Evolutionary conservation across 2,329 filamentous ascomycete genomes (phyloP).

Genomic region (Ophiostoma tasmaniense): DNA sequence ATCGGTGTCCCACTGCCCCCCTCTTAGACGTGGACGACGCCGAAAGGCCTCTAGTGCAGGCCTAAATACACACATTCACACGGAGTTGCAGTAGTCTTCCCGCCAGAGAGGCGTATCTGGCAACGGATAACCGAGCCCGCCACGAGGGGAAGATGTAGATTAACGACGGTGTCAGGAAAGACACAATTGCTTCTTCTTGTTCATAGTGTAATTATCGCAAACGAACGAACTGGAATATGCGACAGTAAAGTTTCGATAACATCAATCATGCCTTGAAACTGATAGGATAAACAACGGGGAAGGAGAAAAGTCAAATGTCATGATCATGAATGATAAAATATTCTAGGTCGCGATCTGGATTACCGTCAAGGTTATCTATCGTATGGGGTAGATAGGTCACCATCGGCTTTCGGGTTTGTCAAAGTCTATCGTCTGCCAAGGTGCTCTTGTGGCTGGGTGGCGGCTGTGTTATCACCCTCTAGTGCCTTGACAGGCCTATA

Average conservation of each 20-base stretch:
- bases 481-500: neutral
- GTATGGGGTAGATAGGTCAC: neutral
- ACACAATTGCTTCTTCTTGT: neutral
- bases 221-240: too few relatives aligned
- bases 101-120: neutral
- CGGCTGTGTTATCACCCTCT: neutral
- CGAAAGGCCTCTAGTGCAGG: neutral
- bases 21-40: neutral
- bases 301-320: neutral
- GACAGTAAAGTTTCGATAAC: too few relatives aligned
- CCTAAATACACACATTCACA: neutral
- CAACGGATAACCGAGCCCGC: neutral
- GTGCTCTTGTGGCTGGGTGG: neutral
- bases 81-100: conserved; percentile 3
- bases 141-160: neutral
- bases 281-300: neutral
- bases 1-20: neutral
- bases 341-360: too few relatives aligned
- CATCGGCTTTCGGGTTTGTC: neutral
- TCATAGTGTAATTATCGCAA: neutral
- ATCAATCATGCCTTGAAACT: neutral
- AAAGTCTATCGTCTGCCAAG: neutral
- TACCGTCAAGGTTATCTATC: neutral
- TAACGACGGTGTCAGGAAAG: neutral
- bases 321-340: too few relatives aligned